A percentile compares a stretch with the other conserved stretches of the same genome.
Evolutionary conservation across 2,329 filamentous ascomycete species (phyloP).

Genomic region (Leptographium galeiforme): DNA sequence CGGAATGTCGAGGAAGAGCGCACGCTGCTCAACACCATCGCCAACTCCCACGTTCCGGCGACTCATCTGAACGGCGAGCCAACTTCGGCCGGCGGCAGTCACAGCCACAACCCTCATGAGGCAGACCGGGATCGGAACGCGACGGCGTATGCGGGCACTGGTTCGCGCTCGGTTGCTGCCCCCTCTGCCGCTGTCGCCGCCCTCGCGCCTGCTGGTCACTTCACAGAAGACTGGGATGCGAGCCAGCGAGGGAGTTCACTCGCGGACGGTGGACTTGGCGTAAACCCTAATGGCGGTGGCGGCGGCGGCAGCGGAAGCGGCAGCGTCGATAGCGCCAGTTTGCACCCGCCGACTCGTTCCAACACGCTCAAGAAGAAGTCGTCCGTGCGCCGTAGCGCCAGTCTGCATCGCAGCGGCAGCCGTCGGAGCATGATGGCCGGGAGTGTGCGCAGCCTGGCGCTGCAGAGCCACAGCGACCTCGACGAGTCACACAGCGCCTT

Average conservation of each 20-base stretch:
- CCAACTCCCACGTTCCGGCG: constrained; percentile 20
- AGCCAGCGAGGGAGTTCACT: constrained; percentile 54
- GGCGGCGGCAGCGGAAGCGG: constrained; percentile 22
- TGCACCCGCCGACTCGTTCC: constrained; percentile 28
- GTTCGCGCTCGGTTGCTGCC: background rate
- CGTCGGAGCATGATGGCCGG: constrained; percentile 71
- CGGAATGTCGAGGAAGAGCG: constrained; percentile 17
- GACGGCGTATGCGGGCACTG: background rate
- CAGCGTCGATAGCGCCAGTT: constrained; percentile 27
- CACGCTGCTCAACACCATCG: constrained; percentile 22
- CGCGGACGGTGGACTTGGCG: constrained; percentile 30
- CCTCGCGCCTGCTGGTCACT: constrained; percentile 26
- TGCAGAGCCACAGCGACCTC: constrained; percentile 55
- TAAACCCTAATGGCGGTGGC: constrained; percentile 23
- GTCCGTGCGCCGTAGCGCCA: constrained; percentile 60
- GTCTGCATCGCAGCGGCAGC: constrained; percentile 68
- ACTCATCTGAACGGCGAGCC: constrained; percentile 10
- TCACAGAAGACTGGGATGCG: constrained; percentile 60
- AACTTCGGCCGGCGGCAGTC: constrained; percentile 4
- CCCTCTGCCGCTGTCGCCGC: background rate
- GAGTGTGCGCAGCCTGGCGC: constrained; percentile 67
- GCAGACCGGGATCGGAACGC: background rate
- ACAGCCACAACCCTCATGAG: constrained; percentile 1
- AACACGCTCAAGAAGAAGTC: constrained; percentile 84
- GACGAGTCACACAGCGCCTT: constrained; percentile 73